Percentiles rank a stretch among this genome's conserved stretches.
Conservation (phyloP, 2,329 filamentous ascomycete species). For the Coniochaeta prunicola region DNA sequence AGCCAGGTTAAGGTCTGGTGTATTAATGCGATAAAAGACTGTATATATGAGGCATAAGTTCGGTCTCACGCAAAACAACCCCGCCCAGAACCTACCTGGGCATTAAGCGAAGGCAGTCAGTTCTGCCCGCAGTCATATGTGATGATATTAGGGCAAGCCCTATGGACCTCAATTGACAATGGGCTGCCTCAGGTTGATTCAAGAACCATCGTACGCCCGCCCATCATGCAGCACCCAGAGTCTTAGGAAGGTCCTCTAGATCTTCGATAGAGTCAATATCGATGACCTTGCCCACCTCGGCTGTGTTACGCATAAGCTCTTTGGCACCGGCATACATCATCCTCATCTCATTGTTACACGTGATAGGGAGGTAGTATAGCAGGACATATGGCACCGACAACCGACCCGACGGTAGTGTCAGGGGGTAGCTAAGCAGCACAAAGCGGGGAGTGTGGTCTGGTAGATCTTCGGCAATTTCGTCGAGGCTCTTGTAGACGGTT, state of each 20-base stretch:
- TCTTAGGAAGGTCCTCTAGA: conserved; percentile 70
- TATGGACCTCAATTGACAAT: too few species aligned
- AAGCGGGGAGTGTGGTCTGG: conserved; percentile 89
- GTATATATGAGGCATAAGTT: neutral
- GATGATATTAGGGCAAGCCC: too few species aligned
- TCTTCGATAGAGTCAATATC: conserved; percentile 80
- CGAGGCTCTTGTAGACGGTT: conserved; percentile 70
- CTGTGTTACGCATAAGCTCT: conserved; percentile 89
- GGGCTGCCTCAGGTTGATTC: too few species aligned
- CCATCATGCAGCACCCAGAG: conserved; percentile 34
- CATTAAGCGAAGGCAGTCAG: too few species aligned
- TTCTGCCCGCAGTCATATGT: too few species aligned
- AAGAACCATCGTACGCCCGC: neutral
- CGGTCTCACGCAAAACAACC: too few species aligned
- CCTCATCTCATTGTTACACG: conserved; percentile 76
- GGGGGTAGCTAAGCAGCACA: conserved; percentile 81
- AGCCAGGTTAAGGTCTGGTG: neutral
- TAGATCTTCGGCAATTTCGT: conserved; percentile 78
- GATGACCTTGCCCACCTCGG: conserved; percentile 80
- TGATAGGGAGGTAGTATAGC: conserved; percentile 88
- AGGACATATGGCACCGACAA: conserved; percentile 88
- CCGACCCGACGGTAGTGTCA: conserved; percentile 79
- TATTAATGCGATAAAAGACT: neutral
- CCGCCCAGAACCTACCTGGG: too few species aligned
- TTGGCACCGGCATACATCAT: conserved; percentile 97